Base-by-base conservation (phyloP, 2,329 filamentous ascomycete species). In the Verticillium tricorpus region DNA sequence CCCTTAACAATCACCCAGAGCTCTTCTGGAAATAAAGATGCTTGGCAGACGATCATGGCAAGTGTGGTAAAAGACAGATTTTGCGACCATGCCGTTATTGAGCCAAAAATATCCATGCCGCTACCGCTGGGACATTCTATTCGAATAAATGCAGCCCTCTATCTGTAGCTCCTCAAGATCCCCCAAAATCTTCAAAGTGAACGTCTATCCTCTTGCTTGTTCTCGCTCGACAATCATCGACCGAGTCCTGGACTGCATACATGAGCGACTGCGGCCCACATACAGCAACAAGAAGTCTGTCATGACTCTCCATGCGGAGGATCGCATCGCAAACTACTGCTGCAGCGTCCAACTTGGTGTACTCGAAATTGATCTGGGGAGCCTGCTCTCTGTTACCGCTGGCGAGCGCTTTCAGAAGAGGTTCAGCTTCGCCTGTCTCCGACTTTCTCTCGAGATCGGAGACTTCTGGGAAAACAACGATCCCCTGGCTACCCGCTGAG, bases 171-270 rank as follows among this genome's bases (percentile, higher is more conserved):
- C 5, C n/a, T 55, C 50, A 55, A 22, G 50, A 55, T 12, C 50
- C 50, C 12, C 56, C 56, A 34, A 57, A 57, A 15, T 57, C 56
- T 19, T 57, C 56, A 34, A 34, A 37, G 32, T 57, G 56, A 37
- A 56, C 56, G 50, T 67, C 64, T 65, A 63, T 67, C 64, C 65
- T 68, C 67, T 40, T 61, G 61, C 59, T 59, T 56, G 57, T 56
- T 65, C 59, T 60, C 61, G 45, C 45, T 9, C 25, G 32, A 39
- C 37, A 31, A 9, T 37, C 32, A 19, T 57, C 56, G 15, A 37
- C 32, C 56, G 32, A 22, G n/a, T 57, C 56, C 17, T 22, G 25
- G 2, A 57, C 32, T 17, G 32, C 32, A n/a, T 57, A 15, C 56
- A 57, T 57, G 32, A 57, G n/a, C n/a, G 56, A 37, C 56, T 57